Base-by-base conservation (phyloP, 140 eudicot genomes). In the Stevia rebaudiana region DNA sequence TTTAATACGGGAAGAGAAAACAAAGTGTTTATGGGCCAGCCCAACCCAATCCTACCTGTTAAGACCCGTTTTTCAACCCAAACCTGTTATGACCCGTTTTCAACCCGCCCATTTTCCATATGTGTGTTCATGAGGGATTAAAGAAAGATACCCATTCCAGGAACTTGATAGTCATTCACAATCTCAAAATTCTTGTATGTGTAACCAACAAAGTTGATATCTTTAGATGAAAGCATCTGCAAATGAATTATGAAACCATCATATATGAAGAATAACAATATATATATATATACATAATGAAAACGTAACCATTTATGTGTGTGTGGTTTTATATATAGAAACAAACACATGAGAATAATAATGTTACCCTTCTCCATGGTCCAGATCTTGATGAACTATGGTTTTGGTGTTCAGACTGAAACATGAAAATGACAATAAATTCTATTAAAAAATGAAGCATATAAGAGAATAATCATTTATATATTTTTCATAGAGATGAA, bases 321-420 rank as follows among this genome's bases (percentile, higher is more conserved):
- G 21, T 54, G 25, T 0, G 48, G 53, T 41, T 40, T 36, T 16
- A 40, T 22, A 49, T 37, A 59, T 67, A 59, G 22, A 48, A 67
- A 37, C 39, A 5, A 58, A 50, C 22, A 25, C 5, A 52, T 1
- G 22, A 74, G 62, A 47, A 24, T 37, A 41, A 18, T 39, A 37
- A 53, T 37, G 31, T 49, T 80, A 88, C 98, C 98, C 86, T 88
- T 88, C 98, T 85, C 98, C 98, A 92, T 3, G 98, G 98, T 63
- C 98, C 97, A 21, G 96, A 72, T 74, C 73, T 92, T 47, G 95
- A 70, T 46, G 95, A 66, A 65, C 80, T 65, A 47, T 73, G 82
- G 58, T 18, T 50, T 62, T 79, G 89, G 74, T 77, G 66, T 51
- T 92, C 97, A 71, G 96, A 72, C 98, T 92, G 86, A 65, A 44